Evolutionary conservation across 768 basidiomycete species (phyloP).

Genomic region (Boletus pseudopeckii): DNA sequence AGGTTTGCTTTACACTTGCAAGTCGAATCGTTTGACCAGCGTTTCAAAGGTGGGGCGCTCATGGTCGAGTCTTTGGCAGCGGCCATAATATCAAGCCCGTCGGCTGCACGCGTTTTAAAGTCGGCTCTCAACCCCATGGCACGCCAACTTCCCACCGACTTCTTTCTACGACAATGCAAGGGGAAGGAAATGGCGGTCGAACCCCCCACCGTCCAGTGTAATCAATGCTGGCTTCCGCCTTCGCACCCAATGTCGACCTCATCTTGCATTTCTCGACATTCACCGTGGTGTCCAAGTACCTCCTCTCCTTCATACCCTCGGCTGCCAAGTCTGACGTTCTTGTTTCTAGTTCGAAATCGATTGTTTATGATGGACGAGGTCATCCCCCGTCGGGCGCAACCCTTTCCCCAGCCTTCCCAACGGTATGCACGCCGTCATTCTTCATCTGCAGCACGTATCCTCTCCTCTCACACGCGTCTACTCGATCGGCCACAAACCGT

Average conservation of each 20-base stretch:
- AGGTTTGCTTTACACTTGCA: not conserved
- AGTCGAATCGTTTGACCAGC: not conserved
- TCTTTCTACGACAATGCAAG: slow-evolving; percentile 52
- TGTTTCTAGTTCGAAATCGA: slow-evolving; percentile 31
- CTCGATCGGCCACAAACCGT: slow-evolving; percentile 5
- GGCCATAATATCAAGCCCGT: slow-evolving; percentile 42
- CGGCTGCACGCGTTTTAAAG: slow-evolving; percentile 26
- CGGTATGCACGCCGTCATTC: slow-evolving; percentile 24
- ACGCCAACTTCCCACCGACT: slow-evolving; percentile 40
- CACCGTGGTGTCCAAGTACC: slow-evolving; percentile 48
- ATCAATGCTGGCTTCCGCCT: slow-evolving; percentile 20
- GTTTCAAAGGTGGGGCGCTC: slow-evolving; percentile 26
- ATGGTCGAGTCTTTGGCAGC: slow-evolving; percentile 66
- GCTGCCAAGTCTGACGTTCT: slow-evolving; percentile 4
- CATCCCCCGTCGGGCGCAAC: slow-evolving; percentile 24
- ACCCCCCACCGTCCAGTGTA: slow-evolving; percentile 27
- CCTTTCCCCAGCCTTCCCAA: slow-evolving; percentile 9
- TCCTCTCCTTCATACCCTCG: not conserved
- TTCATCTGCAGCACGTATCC: slow-evolving; percentile 16
- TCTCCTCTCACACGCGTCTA: slow-evolving; percentile 13
- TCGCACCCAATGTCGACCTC: slow-evolving; percentile 35
- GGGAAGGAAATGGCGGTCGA: slow-evolving; percentile 49
- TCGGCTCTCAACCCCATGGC: slow-evolving; percentile 29
- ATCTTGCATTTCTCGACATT: slow-evolving; percentile 46
- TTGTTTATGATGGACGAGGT: slow-evolving; percentile 38